These are phyloP conservation scores for Scytalidium lignicola DNA, from an alignment of 2,329 filamentous ascomycete genomes.

Conservation along the genomic window DNA sequence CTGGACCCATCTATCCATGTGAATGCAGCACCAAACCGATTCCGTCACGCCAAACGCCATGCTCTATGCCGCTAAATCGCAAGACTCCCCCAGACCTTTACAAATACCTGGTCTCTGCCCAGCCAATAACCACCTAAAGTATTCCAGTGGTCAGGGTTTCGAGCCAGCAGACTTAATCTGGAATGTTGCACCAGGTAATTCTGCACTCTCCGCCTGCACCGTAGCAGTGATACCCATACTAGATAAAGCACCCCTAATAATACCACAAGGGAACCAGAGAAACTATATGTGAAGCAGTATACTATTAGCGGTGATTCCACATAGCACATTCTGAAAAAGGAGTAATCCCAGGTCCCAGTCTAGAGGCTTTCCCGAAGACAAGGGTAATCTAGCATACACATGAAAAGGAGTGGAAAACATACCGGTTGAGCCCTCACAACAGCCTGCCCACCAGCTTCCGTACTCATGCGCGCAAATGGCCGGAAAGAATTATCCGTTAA, in stretches of 20 bases:
- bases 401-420: slow-evolving; percentile 30
- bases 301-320: not conserved
- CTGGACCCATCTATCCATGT: not conserved
- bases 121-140: not conserved
- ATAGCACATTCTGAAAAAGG: too few species aligned
- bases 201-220: slow-evolving; percentile 83
- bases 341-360: too few species aligned
- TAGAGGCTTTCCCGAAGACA: not conserved
- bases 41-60: slow-evolving; percentile 9
- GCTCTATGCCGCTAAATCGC: slow-evolving; percentile 24
- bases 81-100: not conserved
- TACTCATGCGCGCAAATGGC: slow-evolving; percentile 84
- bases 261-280: slow-evolving; percentile 89
- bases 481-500: slow-evolving; percentile 90
- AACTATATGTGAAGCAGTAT: slow-evolving; percentile 67
- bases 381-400: not conserved
- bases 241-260: slow-evolving; percentile 88
- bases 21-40: slow-evolving; percentile 1
- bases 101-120: not conserved
- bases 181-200: slow-evolving; percentile 84
- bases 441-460: slow-evolving; percentile 69
- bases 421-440: slow-evolving; percentile 74
- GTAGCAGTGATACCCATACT: slow-evolving; percentile 86
- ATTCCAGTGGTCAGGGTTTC: slow-evolving; percentile 45
- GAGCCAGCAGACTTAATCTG: slow-evolving; percentile 82